These are phyloP conservation scores for Ceratobasidium sp. DNA, from an alignment of 1,284 basidiomycete genomes.

Conservation along the genomic window DNA sequence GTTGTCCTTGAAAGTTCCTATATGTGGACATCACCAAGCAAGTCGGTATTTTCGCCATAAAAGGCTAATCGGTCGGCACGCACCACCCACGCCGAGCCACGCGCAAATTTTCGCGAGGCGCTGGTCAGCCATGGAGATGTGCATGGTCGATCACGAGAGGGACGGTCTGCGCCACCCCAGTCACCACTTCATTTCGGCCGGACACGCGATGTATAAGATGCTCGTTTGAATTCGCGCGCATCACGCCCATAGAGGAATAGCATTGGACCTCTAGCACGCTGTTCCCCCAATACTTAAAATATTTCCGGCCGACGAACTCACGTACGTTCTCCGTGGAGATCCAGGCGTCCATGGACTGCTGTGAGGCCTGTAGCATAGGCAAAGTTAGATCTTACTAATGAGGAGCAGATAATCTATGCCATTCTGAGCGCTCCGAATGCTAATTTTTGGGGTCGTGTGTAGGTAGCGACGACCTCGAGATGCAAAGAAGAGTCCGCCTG, in stretches of 20 bases:
- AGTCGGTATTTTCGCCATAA: background rate
- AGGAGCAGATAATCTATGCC: slow-evolving; percentile 17
- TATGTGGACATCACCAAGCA: background rate
- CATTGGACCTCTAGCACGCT: background rate
- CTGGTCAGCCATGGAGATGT: too few relatives aligned
- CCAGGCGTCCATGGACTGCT: background rate
- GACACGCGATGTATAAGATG: background rate
- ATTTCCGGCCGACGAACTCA: slow-evolving; percentile 23
- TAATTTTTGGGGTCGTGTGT: slow-evolving; percentile 23
- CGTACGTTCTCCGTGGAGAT: background rate
- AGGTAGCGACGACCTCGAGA: slow-evolving; percentile 3
- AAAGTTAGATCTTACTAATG: background rate
- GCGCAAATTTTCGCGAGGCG: background rate
- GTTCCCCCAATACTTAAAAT: slow-evolving; percentile 26
- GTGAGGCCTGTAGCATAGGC: background rate
- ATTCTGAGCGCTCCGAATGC: background rate
- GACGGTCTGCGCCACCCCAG: background rate
- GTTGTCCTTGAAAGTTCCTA: background rate
- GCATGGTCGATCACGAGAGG: too few relatives aligned
- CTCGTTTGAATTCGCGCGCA: background rate
- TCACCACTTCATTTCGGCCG: background rate
- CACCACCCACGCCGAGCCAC: background rate
- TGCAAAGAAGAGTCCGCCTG: background rate
- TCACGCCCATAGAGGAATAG: background rate
- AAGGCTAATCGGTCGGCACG: slow-evolving; percentile 5